Evolutionary conservation across 495 filamentous ascomycete genomes (phyloP), one percentile per base, ranked within the genome.

Genomic region (Penicillium chermesinum): DNA sequence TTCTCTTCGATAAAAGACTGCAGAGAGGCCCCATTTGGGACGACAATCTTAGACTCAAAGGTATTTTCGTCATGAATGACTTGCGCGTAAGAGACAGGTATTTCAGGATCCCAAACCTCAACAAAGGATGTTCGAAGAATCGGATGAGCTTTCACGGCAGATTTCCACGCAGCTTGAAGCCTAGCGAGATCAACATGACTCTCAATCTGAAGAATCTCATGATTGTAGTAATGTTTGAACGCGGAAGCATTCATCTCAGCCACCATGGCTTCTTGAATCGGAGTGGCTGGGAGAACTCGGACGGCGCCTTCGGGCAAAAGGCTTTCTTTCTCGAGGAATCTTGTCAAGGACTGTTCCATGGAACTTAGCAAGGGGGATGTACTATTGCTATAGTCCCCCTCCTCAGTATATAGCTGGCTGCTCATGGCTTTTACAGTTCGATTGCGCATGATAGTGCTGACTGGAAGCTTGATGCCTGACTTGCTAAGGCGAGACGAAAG

Each of bases 201-300:
- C 12, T 64, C 52, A 1, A 95, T 52, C 41, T 79, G 73, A 15
- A 89, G 65, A 20, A 87, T 70, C 49, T 91, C 86, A 48, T 90
- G 85, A 50, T 88, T 91, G 70, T 88, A 91, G 58, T 95, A 95
- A 53, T 81, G 71, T 18, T 70, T 66, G 53, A 83, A 90, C 7
- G 73, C 71, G 1, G 87, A 90, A 3, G 72, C 65, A 15, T 83
- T 35, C 81, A 91, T 91, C 48, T 88, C 84, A 0, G 80, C 80
- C 25, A 91, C 72, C 82, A 95, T 89, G n/a, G 78, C 81, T 59
- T 94, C 88, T 61, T 95, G 89, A 3, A 91, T 73, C 16, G 88
- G 84, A 0, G 88, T 91, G 6, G 82, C 71, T 5, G 88, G 89
- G 12, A 86, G 66, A 17, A 91, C 63, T 10, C 70, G 56, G 42